Evolutionary conservation across 768 basidiomycete species (phyloP).

Genomic region (Naganishia vaughanmartiniae): DNA sequence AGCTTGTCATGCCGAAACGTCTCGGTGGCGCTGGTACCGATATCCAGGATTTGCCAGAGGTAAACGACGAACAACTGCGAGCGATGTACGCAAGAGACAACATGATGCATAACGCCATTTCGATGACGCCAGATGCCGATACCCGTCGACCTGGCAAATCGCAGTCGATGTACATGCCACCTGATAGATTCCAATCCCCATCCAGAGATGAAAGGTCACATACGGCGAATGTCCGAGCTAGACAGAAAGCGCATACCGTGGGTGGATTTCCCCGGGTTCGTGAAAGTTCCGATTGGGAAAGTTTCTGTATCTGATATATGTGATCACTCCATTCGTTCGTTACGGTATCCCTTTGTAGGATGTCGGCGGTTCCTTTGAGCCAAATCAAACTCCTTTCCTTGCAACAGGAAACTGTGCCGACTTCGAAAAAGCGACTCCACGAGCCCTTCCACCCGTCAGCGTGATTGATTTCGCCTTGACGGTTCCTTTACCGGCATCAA

Average conservation of each 20-base stretch:
- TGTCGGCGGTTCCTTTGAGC: slow-evolving; percentile 24
- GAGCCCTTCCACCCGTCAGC: slow-evolving; percentile 1
- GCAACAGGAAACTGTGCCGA: slow-evolving; percentile 31
- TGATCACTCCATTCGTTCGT: neutral
- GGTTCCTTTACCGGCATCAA: slow-evolving; percentile 38
- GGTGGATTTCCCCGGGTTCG: slow-evolving; percentile 14
- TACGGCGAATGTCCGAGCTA: neutral
- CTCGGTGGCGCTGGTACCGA: slow-evolving; percentile 26
- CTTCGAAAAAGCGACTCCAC: slow-evolving; percentile 6
- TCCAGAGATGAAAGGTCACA: neutral
- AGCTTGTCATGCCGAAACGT: slow-evolving; percentile 29
- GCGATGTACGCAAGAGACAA: neutral
- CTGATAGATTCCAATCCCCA: neutral
- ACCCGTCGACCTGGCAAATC: neutral
- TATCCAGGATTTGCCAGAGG: slow-evolving; percentile 16
- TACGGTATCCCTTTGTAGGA: neutral
- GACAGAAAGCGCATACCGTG: slow-evolving; percentile 23
- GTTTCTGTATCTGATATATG: slow-evolving; percentile 12
- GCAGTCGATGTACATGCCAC: neutral
- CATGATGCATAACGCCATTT: neutral
- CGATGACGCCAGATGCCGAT: neutral
- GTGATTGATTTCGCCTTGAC: slow-evolving; percentile 39
- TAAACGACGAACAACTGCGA: slow-evolving; percentile 2
- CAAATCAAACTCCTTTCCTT: slow-evolving; percentile 37
- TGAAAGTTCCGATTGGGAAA: neutral